Conservation (phyloP, 352 stramenopile species). For the Globisporangium lucens region DNA sequence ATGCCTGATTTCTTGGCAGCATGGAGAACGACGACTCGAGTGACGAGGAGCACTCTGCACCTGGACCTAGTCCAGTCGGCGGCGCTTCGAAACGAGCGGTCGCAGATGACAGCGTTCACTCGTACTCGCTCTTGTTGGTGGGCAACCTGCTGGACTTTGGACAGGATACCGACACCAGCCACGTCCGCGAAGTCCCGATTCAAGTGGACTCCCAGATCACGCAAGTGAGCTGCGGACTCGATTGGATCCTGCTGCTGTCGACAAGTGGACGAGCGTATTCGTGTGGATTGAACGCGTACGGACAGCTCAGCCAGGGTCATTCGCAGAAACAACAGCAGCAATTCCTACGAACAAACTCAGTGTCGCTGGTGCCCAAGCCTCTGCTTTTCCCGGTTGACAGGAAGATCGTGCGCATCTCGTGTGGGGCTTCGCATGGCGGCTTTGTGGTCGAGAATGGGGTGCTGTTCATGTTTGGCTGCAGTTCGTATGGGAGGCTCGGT, state of each 20-base stretch:
- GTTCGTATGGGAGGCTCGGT: slow-evolving; percentile 54
- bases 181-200: slow-evolving; percentile 37
- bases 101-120: slow-evolving; percentile 12
- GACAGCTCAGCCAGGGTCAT: slow-evolving; percentile 57
- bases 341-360: not conserved
- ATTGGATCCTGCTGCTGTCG: slow-evolving; percentile 53
- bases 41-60: not conserved
- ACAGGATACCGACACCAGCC: not conserved
- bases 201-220: slow-evolving; percentile 41
- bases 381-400: slow-evolving; percentile 25
- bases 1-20: not conserved
- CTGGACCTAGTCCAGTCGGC: not conserved
- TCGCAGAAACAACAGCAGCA: not conserved
- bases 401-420: slow-evolving; percentile 46
- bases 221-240: slow-evolving; percentile 41
- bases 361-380: slow-evolving; percentile 16
- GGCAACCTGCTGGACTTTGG: slow-evolving; percentile 34
- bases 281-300: slow-evolving; percentile 22
- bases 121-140: slow-evolving; percentile 55
- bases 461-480: slow-evolving; percentile 72
- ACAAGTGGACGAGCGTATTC: slow-evolving; percentile 46
- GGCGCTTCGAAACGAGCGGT: not conserved
- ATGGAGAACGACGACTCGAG: not conserved
- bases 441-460: slow-evolving; percentile 53
- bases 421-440: slow-evolving; percentile 49